Evolutionary conservation across 805 yeast species (phyloP).

Genomic region (Clavispora asparagi): DNA sequence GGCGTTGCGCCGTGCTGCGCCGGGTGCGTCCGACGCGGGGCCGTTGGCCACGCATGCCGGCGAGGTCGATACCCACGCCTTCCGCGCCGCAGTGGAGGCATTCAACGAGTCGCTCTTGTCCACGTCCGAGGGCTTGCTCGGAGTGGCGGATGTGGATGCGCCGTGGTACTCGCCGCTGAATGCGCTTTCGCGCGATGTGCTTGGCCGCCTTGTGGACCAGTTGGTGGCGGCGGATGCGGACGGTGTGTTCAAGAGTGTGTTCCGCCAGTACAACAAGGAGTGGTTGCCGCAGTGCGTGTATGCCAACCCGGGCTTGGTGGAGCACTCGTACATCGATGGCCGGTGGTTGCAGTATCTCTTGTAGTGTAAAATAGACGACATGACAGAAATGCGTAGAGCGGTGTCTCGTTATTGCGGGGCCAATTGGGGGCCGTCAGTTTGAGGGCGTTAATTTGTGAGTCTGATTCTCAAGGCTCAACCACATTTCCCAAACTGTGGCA

Average conservation of each 20-base stretch:
- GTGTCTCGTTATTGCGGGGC: too few species aligned
- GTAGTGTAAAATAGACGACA: constrained; percentile 11
- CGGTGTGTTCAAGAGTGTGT: constrained; percentile 21
- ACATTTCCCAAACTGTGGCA: too few species aligned
- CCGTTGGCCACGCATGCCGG: constrained; percentile 24
- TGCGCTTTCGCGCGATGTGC: constrained; percentile 27
- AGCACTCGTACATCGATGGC: constrained; percentile 26
- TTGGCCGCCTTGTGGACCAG: constrained; percentile 25
- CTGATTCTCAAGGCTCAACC: too few species aligned
- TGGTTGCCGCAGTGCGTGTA: constrained; percentile 39
- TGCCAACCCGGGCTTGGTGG: constrained; percentile 37
- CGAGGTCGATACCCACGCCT: constrained; percentile 29
- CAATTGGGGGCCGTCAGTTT: too few species aligned
- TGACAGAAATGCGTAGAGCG: too few species aligned
- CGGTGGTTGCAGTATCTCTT: constrained; percentile 37
- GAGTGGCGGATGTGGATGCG: constrained; percentile 13
- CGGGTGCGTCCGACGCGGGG: constrained; percentile 12
- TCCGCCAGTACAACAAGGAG: constrained; percentile 31
- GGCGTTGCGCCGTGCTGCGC: constrained; percentile 25
- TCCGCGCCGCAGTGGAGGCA: constrained; percentile 22
- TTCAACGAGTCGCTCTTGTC: constrained; percentile 20
- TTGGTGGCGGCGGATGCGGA: constrained; percentile 22
- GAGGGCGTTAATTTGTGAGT: too few species aligned
- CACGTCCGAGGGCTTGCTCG: constrained; percentile 17
- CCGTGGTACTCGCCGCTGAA: constrained; percentile 24